Percentiles rank a stretch among this genome's conserved stretches.
These are phyloP conservation scores for Solanum hybrid DNA, from an alignment of 305 asterid species.

Conservation along the genomic window DNA sequence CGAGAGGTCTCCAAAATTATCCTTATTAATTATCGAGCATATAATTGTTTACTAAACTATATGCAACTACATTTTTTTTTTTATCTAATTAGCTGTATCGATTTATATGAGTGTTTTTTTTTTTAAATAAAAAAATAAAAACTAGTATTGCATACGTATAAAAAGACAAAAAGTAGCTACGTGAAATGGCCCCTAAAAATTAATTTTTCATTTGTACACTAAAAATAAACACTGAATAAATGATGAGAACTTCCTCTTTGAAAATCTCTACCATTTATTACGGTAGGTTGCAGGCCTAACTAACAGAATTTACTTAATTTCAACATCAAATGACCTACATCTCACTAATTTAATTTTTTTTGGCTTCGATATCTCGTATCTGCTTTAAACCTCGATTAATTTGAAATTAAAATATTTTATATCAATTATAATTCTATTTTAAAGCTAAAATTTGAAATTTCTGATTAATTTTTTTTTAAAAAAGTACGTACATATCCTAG, in stretches of 20 bases:
- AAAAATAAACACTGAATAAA: not conserved
- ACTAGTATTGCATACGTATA: not conserved
- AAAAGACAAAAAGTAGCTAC: not conserved
- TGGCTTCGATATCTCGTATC: not conserved
- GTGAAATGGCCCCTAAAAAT: not conserved
- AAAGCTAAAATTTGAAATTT: rapidly evolving
- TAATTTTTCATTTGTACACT: not conserved
- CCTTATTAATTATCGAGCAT: not conserved
- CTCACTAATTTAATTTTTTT: conserved; percentile 45
- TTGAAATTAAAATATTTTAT: not conserved
- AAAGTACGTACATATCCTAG: not conserved
- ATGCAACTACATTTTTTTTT: not conserved
- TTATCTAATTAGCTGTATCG: not conserved
- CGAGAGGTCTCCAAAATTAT: not conserved
- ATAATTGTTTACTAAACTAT: not conserved
- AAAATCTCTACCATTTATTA: conserved; percentile 37
- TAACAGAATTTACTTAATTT: conserved; percentile 50
- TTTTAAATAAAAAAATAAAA: not conserved
- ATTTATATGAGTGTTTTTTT: too few relatives aligned
- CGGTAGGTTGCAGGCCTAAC: conserved; percentile 59
- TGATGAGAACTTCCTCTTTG: not conserved
- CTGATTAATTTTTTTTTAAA: not conserved
- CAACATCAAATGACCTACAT: conserved; percentile 44
- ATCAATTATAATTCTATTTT: not conserved
- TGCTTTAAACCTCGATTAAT: not conserved